Evolutionary conservation across 2,329 filamentous ascomycete genomes (phyloP).

Genomic region (Aquanectria penicillioides): DNA sequence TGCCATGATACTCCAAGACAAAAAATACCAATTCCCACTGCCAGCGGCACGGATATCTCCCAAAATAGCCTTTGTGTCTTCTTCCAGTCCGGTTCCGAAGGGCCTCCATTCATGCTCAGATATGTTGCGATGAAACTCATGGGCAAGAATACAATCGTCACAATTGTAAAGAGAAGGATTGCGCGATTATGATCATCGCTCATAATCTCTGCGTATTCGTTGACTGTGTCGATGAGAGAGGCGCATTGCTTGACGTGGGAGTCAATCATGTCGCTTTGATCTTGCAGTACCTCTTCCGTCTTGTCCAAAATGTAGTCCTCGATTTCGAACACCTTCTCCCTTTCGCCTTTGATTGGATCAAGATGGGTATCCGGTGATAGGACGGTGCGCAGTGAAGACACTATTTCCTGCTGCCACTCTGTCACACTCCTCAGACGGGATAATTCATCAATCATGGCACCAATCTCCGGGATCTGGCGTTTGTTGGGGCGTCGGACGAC

Average conservation of each 20-base stretch:
- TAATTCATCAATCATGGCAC: not conserved
- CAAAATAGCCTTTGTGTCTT: not conserved
- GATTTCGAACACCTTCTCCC: not conserved
- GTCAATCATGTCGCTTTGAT: not conserved
- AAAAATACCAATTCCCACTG: slow-evolving; percentile 1
- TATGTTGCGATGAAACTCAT: slow-evolving; percentile 3
- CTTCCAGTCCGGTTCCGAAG: not conserved
- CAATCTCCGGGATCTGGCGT: not conserved
- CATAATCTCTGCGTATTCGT: not conserved
- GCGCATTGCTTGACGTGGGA: not conserved
- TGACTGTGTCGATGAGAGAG: not conserved
- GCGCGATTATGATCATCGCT: not conserved
- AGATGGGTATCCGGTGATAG: not conserved
- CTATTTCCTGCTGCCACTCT: not conserved
- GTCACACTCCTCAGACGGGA: not conserved
- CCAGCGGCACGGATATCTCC: not conserved
- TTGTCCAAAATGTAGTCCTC: not conserved
- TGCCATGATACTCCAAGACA: not conserved
- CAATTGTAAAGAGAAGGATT: not conserved
- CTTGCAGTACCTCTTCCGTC: not conserved
- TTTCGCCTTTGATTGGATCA: not conserved
- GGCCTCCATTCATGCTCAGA: slow-evolving; percentile 1
- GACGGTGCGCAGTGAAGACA: not conserved
- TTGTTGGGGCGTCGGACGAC: not conserved
- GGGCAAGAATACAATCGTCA: not conserved